Conservation (phyloP, 2,329 filamentous ascomycete genomes). For the Dactylellina sp. region DNA sequence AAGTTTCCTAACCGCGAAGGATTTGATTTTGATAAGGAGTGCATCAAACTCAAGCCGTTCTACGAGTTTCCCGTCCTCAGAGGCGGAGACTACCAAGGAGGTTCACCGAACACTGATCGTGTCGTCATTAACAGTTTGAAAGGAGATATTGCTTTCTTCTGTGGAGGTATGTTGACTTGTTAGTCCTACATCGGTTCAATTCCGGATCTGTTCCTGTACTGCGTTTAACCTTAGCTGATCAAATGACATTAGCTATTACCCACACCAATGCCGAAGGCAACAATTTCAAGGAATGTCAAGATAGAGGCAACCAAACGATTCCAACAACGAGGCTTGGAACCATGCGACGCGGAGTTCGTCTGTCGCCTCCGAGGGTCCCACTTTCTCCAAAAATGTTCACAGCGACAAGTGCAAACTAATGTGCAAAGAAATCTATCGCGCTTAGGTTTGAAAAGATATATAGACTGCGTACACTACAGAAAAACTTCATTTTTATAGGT, state of each 20-base stretch:
- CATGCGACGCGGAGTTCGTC: constrained; percentile 49
- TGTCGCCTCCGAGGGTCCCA: constrained; percentile 15
- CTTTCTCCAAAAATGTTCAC: too few species aligned
- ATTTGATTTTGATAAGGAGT: constrained; percentile 64
- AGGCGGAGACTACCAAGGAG: constrained; percentile 63
- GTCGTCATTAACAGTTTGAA: constrained; percentile 57
- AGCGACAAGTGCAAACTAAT: too few species aligned
- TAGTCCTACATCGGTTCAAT: constrained; percentile 15
- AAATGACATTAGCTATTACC: constrained; percentile 17
- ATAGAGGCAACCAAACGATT: constrained; percentile 29
- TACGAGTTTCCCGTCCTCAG: constrained; percentile 66
- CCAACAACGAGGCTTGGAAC: constrained; percentile 1
- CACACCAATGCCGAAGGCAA: constrained; percentile 37
- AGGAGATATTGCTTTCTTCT: constrained; percentile 52
- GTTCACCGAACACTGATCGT: constrained; percentile 56
- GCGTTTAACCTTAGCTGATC: neutral
- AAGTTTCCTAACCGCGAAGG: constrained; percentile 66
- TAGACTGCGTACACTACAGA: too few species aligned
- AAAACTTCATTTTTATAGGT: too few species aligned
- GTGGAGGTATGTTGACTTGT: constrained; percentile 58
- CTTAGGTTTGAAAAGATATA: too few species aligned
- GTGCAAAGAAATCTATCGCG: too few species aligned
- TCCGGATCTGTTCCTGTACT: neutral
- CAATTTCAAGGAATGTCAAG: constrained; percentile 47
- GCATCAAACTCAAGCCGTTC: constrained; percentile 62